A percentile compares a stretch with the other conserved stretches of the same genome.
These are phyloP conservation scores for Citrus reticulata DNA, from an alignment of 345 rosid genomes.

Conservation along the genomic window DNA sequence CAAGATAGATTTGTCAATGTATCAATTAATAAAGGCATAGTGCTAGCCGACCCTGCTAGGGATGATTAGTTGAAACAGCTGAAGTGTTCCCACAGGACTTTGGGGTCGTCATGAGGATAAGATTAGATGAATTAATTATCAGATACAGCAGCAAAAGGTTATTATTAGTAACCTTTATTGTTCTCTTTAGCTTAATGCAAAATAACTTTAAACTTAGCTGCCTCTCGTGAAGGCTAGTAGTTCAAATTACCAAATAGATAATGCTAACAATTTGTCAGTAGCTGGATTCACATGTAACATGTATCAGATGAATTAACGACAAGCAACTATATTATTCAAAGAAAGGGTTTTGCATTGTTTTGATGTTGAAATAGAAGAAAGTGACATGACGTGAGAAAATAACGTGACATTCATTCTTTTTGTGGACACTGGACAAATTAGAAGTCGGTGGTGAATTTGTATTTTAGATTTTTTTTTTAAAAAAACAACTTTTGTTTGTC, in stretches of 20 bases:
- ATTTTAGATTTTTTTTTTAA: neutral
- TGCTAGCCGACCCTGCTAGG: too few relatives aligned
- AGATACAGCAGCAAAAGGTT: too few relatives aligned
- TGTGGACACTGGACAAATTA: slow-evolving; percentile 38
- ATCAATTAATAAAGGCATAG: too few relatives aligned
- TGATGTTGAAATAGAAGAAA: slow-evolving; percentile 19
- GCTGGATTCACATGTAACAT: neutral
- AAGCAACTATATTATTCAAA: neutral
- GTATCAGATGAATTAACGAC: neutral
- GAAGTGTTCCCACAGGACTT: too few relatives aligned
- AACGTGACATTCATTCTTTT: slow-evolving; percentile 14
- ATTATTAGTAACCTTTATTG: too few relatives aligned
- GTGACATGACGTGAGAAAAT: slow-evolving; percentile 6
- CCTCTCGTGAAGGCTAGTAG: neutral
- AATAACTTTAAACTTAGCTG: too few relatives aligned
- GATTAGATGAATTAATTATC: too few relatives aligned
- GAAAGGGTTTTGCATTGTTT: too few relatives aligned
- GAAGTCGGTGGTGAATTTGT: slow-evolving; percentile 37
- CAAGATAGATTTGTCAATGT: too few relatives aligned
- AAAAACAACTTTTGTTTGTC: slow-evolving; percentile 2
- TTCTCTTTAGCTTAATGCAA: neutral
- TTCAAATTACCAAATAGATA: neutral
- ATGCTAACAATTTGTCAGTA: neutral
- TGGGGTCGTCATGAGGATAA: too few relatives aligned
- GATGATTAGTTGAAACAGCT: too few relatives aligned